Evolutionary conservation across 2,329 filamentous ascomycete genomes (phyloP).

Genomic region (Cladophialophora bantiana): DNA sequence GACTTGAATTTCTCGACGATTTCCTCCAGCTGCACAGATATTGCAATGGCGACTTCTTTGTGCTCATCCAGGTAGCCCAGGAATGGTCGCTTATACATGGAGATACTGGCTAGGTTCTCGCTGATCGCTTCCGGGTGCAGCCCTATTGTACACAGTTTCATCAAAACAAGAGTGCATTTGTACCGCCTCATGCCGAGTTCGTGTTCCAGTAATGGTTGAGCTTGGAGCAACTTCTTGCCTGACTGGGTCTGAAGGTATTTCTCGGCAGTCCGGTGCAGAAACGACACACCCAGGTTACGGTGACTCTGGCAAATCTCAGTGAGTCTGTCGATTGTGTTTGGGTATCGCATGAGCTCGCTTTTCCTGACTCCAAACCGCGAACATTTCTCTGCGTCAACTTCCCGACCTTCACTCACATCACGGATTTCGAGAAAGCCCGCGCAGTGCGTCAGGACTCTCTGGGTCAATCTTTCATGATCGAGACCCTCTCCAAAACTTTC

Average conservation of each 20-base stretch:
- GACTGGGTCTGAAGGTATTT: not conserved
- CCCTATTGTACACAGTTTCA: not conserved
- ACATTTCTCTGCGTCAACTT: not conserved
- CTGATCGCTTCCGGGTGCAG: too few species aligned
- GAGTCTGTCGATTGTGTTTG: not conserved
- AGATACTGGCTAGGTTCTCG: too few species aligned
- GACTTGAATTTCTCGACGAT: not conserved
- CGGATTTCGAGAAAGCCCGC: conserved; percentile 1
- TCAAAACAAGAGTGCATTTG: not conserved
- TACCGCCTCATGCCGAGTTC: not conserved
- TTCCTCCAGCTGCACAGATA: not conserved
- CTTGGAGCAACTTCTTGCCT: not conserved
- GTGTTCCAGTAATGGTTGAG: not conserved
- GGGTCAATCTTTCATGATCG: not conserved
- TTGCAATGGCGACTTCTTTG: not conserved
- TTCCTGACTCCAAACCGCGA: not conserved
- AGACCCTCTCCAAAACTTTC: not conserved
- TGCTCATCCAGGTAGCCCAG: not conserved
- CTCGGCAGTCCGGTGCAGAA: not conserved
- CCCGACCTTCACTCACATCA: not conserved
- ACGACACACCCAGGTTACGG: not conserved
- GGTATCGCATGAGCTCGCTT: not conserved
- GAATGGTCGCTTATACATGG: not conserved
- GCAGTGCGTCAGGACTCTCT: not conserved
- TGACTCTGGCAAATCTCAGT: not conserved